Base-by-base conservation (phyloP, 306 rosid species). In the Vachellia collinsii region DNA sequence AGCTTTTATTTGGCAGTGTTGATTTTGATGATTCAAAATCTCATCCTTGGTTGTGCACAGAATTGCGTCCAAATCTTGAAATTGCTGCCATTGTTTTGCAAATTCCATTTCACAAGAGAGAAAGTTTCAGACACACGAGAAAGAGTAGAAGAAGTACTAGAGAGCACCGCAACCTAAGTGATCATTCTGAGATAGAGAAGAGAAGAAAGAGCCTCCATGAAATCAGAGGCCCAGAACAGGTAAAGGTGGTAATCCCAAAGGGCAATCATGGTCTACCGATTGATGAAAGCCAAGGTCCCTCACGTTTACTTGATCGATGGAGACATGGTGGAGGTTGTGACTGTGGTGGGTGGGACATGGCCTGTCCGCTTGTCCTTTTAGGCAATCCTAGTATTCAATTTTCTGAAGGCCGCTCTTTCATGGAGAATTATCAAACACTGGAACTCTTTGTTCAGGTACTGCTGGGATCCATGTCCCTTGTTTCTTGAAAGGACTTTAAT, bases 301-400 rank as follows among this genome's bases (percentile, higher is more conserved):
- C 98, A 0, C 46, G 93, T 3, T 89, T 96, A 84, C 91, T 96
- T 46, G 94, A 88, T 85, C 90, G 98, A 48, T 86, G 96, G 92
- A 90, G 97, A 76, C 82, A 80, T 34, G 98, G 98, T 44, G 99
- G 98, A 51, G 94, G 97, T 14, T 96, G 99, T 74, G 98, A 96
- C 77, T 96, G 98, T 63, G 99, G 99, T 34, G 97, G 98, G 58
- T 96, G 98, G 99, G 99, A 96, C 85, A 93, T 96, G 97, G 91
- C 97, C 17, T 96, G 98, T 77, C 99, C 98, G 84, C 89, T 96
- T 53, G 62, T 87, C 46, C 85, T 93, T 83, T 87, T 96, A 73
- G 92, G 92, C 79, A 93, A 91, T 84, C 96, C 90, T 3, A 51
- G 77, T 87, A 80, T 83, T 72, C 91, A 85, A 58, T 72, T 83